Base-by-base conservation (phyloP, 1,139 yeast genomes). In the Suhomyces yuchorum region DNA sequence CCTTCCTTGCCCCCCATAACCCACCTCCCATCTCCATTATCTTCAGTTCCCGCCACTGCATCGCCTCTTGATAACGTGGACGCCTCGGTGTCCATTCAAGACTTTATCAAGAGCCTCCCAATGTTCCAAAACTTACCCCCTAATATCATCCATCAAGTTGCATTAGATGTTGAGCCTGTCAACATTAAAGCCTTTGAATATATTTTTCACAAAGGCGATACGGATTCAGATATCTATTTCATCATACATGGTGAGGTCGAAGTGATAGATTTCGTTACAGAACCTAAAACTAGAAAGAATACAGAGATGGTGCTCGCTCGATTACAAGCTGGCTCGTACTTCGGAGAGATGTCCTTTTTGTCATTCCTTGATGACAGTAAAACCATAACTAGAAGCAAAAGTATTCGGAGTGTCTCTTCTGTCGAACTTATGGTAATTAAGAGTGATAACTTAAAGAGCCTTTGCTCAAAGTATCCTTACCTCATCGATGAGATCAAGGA, bases 271-370 rank as follows among this genome's bases (percentile, higher is more conserved):
- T 72, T 75, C 19, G 55, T 60, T 18, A 47, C 56, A 23, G 53
- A 56, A 23, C 53, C 56, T 6, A 48, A 49, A 17, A 50, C 58
- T 8, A 34, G 47, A 11, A 46, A 51, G 20, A 46, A 42, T 20
- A 57, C 62, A 14, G 80, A 75, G 46, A 67, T 67, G 22, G 68
- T 77, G 1, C 64, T 82, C 38, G 91, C 88, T 1, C 74, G 87
- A 50, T 67, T 86, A 35, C 76, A 80, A 2, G 66, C 80, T 8
- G 90, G 88, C 8, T 77, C 82, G 37, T 85, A 84, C 62, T 85
- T 87, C 66, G 95, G 95, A 22, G 93, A 86, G 62, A 82, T 85
- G 83, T 80, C 89, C 0, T 85, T 85, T 57, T 65, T 86, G 37
- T 71, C 81, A 3, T 73, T 78, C 28, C 64, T 85, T 20, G 67